A percentile compares a stretch with the other conserved stretches of the same genome.
Conservation (phyloP, 75 land plant species). For the Selaginella tamariscina region DNA sequence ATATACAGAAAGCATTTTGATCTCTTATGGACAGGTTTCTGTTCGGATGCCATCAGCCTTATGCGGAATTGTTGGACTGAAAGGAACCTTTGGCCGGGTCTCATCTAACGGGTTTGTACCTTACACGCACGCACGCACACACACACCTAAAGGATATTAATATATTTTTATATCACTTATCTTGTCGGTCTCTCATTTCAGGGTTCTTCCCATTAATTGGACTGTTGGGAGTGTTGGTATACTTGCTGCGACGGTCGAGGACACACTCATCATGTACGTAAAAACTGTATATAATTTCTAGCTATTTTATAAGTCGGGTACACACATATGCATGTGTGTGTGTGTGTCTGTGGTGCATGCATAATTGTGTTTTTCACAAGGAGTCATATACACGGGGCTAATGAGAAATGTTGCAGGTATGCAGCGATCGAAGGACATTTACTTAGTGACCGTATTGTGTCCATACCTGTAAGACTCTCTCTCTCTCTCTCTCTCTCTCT, state of each 20-base stretch:
- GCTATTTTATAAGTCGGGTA: no score
- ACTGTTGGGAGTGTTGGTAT: conserved; percentile 83
- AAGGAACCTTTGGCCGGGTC: conserved; percentile 64
- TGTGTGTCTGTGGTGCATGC: no score
- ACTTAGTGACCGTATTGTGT: conserved; percentile 26
- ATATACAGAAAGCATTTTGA: background rate
- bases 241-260: conserved; percentile 72
- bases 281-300: no score
- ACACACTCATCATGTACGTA: conserved; percentile 73
- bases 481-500: no score
- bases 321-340: no score
- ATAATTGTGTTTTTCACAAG: no score
- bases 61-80: conserved; percentile 74
- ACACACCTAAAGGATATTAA: background rate
- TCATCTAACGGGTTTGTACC: conserved; percentile 45
- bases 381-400: no score
- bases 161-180: conserved; percentile 1
- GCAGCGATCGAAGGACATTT: conserved; percentile 59
- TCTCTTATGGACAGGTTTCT: conserved; percentile 36
- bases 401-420: conserved; percentile 43
- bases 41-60: conserved; percentile 76
- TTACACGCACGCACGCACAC: background rate
- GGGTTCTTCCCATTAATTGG: conserved; percentile 88
- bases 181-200: conserved; percentile 10
- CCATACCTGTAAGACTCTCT: conserved; percentile 28